Evolutionary conservation across 1,139 yeast species (phyloP).

Genomic region (Candida pseudocylindracea): DNA sequence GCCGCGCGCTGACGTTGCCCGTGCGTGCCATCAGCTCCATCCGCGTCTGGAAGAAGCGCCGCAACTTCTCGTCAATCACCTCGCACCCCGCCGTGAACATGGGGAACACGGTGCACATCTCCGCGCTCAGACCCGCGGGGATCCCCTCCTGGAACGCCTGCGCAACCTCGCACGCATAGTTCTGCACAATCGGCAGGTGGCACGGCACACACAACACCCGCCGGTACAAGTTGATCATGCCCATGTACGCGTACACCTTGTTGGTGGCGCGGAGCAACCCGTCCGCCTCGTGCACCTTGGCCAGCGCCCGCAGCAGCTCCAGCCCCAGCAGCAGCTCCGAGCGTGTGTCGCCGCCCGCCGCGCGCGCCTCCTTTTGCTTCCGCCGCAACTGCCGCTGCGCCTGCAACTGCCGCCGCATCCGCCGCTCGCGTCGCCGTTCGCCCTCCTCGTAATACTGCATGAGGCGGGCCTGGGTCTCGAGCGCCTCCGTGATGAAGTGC

Average conservation of each 20-base stretch:
- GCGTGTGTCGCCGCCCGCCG: too few relatives aligned
- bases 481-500: constrained; percentile 16
- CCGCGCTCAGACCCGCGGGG: constrained; percentile 24
- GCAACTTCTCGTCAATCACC: constrained; percentile 12
- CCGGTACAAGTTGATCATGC: constrained; percentile 31
- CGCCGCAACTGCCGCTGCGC: too few relatives aligned
- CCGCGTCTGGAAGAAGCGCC: constrained; percentile 15
- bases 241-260: constrained; percentile 28
- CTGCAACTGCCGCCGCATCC: too few relatives aligned
- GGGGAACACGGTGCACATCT: constrained; percentile 30
- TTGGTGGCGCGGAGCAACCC: constrained; percentile 27
- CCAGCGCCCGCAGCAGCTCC: background rate
- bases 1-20: constrained; percentile 25
- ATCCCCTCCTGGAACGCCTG: constrained; percentile 13
- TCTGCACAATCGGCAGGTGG: constrained; percentile 20
- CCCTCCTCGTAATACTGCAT: constrained; percentile 11
- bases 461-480: constrained; percentile 20
- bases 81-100: constrained; percentile 42
- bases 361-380: too few relatives aligned
- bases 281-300: constrained; percentile 9
- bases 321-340: background rate
- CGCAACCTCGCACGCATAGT: constrained; percentile 20
- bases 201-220: constrained; percentile 27
- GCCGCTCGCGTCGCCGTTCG: constrained; percentile 10
- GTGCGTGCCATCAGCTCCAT: constrained; percentile 13